These are phyloP conservation scores for Kodamaea nitidulidarum DNA, from an alignment of 805 yeast genomes.

Conservation along the genomic window DNA sequence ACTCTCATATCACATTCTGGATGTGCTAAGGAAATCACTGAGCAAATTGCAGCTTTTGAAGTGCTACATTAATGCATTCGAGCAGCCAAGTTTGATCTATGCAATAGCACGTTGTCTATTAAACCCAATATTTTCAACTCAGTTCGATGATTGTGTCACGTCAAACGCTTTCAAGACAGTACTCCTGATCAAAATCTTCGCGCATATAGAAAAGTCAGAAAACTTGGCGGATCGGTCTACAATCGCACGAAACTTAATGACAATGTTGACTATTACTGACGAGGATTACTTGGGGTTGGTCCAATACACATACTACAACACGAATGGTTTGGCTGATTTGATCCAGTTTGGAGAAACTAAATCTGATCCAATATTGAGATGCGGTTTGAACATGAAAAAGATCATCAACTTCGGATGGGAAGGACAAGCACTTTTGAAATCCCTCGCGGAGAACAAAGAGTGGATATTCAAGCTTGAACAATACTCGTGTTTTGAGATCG, in stretches of 20 bases:
- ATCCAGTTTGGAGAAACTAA: conserved; percentile 10
- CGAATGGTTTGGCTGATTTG: conserved; percentile 16
- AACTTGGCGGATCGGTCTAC: conserved; percentile 14
- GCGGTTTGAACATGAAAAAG: conserved; percentile 23
- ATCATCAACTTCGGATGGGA: conserved; percentile 20
- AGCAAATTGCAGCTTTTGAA: not conserved
- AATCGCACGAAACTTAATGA: conserved; percentile 16
- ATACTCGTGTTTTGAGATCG: conserved; percentile 18
- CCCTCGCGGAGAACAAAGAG: not conserved
- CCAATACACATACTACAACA: conserved; percentile 19
- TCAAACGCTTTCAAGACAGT: conserved; percentile 6
- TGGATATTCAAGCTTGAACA: not conserved
- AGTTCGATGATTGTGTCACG: conserved; percentile 3
- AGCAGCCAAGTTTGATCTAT: not conserved
- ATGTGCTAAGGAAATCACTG: no score
- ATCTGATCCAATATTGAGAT: conserved; percentile 3
- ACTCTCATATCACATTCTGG: not conserved
- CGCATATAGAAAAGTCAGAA: conserved; percentile 15
- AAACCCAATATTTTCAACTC: conserved; percentile 6
- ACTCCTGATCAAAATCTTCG: conserved; percentile 5
- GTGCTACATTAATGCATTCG: not conserved
- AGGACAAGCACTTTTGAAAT: conserved; percentile 11
- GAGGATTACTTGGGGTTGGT: conserved; percentile 11
- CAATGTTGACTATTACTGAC: conserved; percentile 12
- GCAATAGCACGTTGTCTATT: not conserved